Base-by-base conservation (phyloP, 2,329 filamentous ascomycete genomes). In the Diplocarpon mali region DNA sequence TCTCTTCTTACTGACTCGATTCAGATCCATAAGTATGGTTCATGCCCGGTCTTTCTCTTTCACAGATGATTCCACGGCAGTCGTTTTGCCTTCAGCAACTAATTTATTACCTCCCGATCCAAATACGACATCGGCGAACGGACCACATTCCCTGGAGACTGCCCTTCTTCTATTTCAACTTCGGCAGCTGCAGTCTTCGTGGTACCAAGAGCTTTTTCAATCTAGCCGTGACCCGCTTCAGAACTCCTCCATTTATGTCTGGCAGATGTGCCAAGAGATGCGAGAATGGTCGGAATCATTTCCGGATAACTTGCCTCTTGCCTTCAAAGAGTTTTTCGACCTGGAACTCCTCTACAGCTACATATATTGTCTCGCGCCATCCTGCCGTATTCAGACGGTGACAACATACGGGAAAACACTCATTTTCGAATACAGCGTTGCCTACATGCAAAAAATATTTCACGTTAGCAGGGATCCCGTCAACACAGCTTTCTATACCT, bases 311-410 rank as follows among this genome's bases (percentile, higher is more conserved):
- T 72, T 85, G 0, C 73, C 83, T 0, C 67, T 73, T 0, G 73
- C 76, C 20, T 80, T 89, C 51, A 75, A 80, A 32, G 75, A 83
- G 38, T 77, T 89, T 52, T 93, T 95, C 58, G 83, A 92, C 51
- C 76, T 95, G 13, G 92, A 98, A 60, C 66, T 93, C 35, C 75
- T 90, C 38, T 96, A 95, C 67, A 93, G 86, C 59, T 92, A 87
- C 56, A 83, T 95, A 17, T 87, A 95, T 62, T 85, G 90, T 46
- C 73, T 95, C 7, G 87, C 87, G 0, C 86, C 88, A 1, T 89
- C 83, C 30, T 77, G 80, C 1, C 73, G 83, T 37, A 78, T 84
- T 3, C 84, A 85, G 0, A 70, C 75, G 16, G 78, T 89, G 40
- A 81, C 78, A 3, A 76, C 86, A 37, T 87, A 90, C 60, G 83